Percentiles rank a stretch among this genome's conserved stretches.
Evolutionary conservation across 768 basidiomycete species (phyloP).

Genomic region (Dioszegia hungarica): DNA sequence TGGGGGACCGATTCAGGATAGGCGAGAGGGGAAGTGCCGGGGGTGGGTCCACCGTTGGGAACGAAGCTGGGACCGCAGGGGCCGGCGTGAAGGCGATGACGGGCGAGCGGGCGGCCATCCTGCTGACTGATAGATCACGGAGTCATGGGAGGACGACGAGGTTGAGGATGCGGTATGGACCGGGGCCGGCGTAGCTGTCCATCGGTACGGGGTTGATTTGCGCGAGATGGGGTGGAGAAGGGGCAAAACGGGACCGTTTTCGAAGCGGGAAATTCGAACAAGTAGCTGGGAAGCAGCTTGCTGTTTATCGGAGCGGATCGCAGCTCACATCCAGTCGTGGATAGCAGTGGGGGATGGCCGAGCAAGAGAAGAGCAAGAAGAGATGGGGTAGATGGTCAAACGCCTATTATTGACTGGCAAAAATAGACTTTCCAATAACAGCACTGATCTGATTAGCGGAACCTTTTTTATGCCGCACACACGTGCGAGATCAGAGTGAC

Average conservation of each 20-base stretch:
- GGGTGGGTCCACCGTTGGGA: neutral
- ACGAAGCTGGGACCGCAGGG: neutral
- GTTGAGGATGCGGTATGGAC: constrained; percentile 1
- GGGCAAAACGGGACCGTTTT: no score
- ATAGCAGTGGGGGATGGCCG: no score
- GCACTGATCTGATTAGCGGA: no score
- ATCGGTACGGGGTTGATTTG: neutral
- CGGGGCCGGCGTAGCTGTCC: constrained; percentile 3
- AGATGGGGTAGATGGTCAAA: no score
- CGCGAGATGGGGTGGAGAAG: neutral
- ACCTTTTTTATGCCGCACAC: no score
- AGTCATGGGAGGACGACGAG: constrained; percentile 7
- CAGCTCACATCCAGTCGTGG: no score
- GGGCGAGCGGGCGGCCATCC: neutral
- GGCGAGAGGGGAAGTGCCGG: constrained; percentile 10
- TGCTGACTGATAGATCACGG: neutral
- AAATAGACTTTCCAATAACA: neutral
- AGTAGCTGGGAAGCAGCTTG: no score
- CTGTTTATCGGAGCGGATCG: no score
- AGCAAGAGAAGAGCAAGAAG: no score
- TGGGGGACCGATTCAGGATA: constrained; percentile 14
- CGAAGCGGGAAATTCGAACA: no score
- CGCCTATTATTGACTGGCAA: neutral
- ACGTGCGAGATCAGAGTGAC: no score
- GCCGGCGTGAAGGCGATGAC: neutral